phyloP scores from a whole-genome alignment of 2,329 filamentous ascomycete genomes.

The Trichoderma aggressivum region DNA sequence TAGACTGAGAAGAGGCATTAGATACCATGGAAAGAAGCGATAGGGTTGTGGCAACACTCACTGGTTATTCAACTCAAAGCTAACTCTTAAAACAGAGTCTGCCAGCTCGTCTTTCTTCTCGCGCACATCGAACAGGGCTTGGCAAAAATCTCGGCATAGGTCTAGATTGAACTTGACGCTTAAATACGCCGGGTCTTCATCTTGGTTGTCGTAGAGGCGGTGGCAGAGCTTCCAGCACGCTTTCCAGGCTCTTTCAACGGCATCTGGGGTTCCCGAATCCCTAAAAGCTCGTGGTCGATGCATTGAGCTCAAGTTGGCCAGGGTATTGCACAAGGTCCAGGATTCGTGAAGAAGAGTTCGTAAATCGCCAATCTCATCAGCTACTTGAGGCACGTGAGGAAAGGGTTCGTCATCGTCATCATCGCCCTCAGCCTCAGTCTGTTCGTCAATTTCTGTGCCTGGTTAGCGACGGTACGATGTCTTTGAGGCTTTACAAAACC shows the following conservation, averaged over 20 bases:
- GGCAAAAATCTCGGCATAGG: slow-evolving; percentile 87
- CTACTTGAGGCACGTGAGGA: not conserved
- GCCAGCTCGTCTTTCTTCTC: slow-evolving; percentile 72
- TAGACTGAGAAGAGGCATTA: slow-evolving; percentile 47
- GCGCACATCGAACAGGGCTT: slow-evolving; percentile 83
- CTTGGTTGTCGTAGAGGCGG: slow-evolving; percentile 76
- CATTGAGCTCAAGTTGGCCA: slow-evolving; percentile 79
- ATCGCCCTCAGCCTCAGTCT: slow-evolving; percentile 51
- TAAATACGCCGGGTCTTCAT: slow-evolving; percentile 63
- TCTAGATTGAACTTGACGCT: slow-evolving; percentile 75
- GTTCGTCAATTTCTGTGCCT: slow-evolving; percentile 53
- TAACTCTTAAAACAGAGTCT: slow-evolving; percentile 86
- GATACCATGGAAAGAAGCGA: not conserved
- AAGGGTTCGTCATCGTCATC: slow-evolving; percentile 49
- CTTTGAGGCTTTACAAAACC: slow-evolving; percentile 25
- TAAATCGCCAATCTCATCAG: slow-evolving; percentile 64
- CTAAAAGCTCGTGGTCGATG: slow-evolving; percentile 78
- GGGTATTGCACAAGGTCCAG: slow-evolving; percentile 90
- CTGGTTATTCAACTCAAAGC: slow-evolving; percentile 94
- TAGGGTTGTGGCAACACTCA: slow-evolving; percentile 34
- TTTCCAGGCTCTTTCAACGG: slow-evolving; percentile 87
- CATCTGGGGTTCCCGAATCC: slow-evolving; percentile 68
- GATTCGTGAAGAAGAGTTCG: slow-evolving; percentile 78
- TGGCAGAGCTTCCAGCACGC: slow-evolving; percentile 93
- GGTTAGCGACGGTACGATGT: slow-evolving; percentile 19